Conservation (phyloP, 495 filamentous ascomycete genomes). For the Aspergillus sclerotioniger region DNA sequence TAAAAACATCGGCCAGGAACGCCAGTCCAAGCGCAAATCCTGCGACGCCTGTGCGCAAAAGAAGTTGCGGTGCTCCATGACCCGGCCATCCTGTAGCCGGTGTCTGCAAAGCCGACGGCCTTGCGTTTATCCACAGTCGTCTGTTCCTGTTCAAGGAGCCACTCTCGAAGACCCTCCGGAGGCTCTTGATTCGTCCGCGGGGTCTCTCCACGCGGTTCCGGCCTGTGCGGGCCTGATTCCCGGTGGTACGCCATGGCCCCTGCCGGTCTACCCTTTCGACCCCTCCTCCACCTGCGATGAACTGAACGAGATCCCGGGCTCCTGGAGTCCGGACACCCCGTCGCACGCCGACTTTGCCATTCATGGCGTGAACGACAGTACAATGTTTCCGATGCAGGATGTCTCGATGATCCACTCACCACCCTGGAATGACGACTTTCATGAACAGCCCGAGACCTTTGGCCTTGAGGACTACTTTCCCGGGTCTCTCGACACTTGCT, state of each 20-base stretch:
- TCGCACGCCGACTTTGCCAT: conserved; percentile 1
- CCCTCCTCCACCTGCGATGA: neutral
- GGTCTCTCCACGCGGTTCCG: neutral
- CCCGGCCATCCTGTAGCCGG: conserved; percentile 19
- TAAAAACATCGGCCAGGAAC: conserved; percentile 18
- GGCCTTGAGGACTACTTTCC: conserved; percentile 1
- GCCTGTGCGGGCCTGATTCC: neutral
- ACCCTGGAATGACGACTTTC: conserved; percentile 13
- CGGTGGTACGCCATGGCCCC: neutral
- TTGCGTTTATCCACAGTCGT: conserved; percentile 16
- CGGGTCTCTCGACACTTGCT: conserved; percentile 1
- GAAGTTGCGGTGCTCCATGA: conserved; percentile 23
- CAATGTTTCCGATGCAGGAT: neutral
- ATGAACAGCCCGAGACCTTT: neutral
- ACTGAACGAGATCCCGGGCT: neutral
- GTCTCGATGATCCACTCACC: neutral
- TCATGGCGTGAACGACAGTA: neutral
- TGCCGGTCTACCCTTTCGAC: neutral
- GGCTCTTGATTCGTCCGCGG: neutral
- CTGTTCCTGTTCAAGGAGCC: conserved; percentile 2
- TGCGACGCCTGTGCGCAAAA: conserved; percentile 23
- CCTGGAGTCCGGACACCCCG: neutral
- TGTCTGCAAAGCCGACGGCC: conserved; percentile 11
- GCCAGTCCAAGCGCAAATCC: conserved; percentile 22
- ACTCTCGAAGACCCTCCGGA: neutral